Conservation (phyloP, 345 rosid genomes). For the Rhizophora mangle region DNA sequence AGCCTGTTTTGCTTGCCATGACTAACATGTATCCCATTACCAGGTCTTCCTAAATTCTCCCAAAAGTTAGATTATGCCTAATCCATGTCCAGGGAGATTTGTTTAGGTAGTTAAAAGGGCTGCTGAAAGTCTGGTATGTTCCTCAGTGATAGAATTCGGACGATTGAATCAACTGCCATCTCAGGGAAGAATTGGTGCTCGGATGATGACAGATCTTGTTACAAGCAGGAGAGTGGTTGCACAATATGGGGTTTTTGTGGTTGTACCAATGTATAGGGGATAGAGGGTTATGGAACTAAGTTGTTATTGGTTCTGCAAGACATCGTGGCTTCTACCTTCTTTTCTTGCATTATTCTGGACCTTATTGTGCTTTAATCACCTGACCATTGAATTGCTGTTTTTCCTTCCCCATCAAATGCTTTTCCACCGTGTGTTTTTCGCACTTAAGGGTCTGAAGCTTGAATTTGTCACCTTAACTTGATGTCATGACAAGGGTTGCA, state of each 20-base stretch:
- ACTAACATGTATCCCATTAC: constrained; percentile 47
- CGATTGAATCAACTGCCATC: constrained; percentile 5
- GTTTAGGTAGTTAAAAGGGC: constrained; percentile 14
- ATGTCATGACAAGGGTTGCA: no score
- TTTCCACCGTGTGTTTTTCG: no score
- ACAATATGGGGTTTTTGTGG: constrained; percentile 9
- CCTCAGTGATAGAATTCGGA: not conserved
- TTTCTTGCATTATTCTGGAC: not conserved
- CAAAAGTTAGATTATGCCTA: constrained; percentile 12
- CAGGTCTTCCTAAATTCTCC: constrained; percentile 30
- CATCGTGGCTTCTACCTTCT: not conserved
- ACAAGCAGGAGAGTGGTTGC: constrained; percentile 12
- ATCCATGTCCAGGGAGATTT: not conserved
- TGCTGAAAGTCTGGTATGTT: constrained; percentile 5
- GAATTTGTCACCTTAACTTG: no score
- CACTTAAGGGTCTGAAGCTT: no score
- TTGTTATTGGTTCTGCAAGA: not conserved
- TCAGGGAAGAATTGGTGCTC: no score
- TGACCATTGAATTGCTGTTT: no score
- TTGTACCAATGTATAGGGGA: constrained; percentile 29
- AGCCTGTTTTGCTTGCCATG: constrained; percentile 47
- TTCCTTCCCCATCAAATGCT: no score
- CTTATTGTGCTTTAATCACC: no score
- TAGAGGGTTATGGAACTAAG: constrained; percentile 22
- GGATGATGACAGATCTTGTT: not conserved